Base-by-base conservation (phyloP, 306 rosid species). In the Acacia melanoxylon region DNA sequence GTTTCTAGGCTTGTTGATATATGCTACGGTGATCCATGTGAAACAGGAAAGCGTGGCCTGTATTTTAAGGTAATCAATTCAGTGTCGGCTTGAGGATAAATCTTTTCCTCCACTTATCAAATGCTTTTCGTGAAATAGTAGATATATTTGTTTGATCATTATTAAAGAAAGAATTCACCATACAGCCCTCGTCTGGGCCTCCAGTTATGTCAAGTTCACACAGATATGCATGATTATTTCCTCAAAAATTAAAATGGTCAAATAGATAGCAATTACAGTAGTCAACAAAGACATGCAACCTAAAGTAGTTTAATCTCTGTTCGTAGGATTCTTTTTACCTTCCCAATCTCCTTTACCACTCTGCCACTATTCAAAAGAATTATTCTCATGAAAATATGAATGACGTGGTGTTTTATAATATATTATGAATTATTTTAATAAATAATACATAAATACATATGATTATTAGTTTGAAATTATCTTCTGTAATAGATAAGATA, bases 1-100 rank as follows among this genome's bases (percentile, higher is more conserved):
- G 92, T 95, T 83, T 89, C 95, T 42, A 91, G 67, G 75, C 15
- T 95, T 42, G 77, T 93, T 78, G 98, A 88, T 89, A 81, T 95
- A 78, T 91, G 97, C 86, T 93, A 86, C 33, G 92, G 99, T 80
- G 98, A 95, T 82, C 99, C 97, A 79, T 83, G 59, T 79, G 67
- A 85, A 66, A 85, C 87, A 45, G 91, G 95, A 81, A 87, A 85
- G 77, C 90, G 76, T 71, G 83, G 90, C 66, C 77, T 95, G 59
- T 67, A 91, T 54, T 93, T 95, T 79, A 89, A 90, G 99, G 99
- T 95, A 93, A 82, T 61, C 45, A 65, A 82, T 82, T 72, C 59
- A 37, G 63, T 81, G 48, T 72, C 80, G 51, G 15, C 59, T 63
- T 27, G 10, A 63, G 41, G 41, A 13, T 63, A 63, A 29, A 3